A percentile compares a stretch with the other conserved stretches of the same genome.
Conservation (phyloP, 2,329 filamentous ascomycete species). For the Hyphodiscus sp. region DNA sequence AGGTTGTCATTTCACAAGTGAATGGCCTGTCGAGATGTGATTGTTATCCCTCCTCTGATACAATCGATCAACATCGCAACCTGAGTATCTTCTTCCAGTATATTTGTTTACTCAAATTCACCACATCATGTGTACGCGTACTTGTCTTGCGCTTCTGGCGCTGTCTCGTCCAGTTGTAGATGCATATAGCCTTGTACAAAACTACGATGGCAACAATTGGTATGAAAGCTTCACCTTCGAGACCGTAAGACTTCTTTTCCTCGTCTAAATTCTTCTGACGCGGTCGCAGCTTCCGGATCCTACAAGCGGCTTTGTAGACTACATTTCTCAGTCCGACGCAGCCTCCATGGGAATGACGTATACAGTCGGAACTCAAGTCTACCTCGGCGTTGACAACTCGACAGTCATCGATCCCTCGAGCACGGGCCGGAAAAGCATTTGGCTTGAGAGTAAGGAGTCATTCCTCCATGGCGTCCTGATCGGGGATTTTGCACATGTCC, state of each 20-base stretch:
- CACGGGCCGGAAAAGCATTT: conserved; percentile 50
- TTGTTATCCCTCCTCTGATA: no score
- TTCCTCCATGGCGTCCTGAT: conserved; percentile 45
- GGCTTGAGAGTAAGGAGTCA: conserved; percentile 55
- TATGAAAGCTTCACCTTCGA: conserved; percentile 16
- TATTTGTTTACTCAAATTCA: background rate
- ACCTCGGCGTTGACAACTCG: conserved; percentile 37
- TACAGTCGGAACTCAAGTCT: conserved; percentile 48
- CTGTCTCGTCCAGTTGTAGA: background rate
- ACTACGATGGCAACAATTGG: conserved; percentile 20
- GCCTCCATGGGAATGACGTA: conserved; percentile 49
- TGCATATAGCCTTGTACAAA: conserved; percentile 14
- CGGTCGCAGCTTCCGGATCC: conserved; percentile 14
- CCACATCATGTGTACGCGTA: background rate
- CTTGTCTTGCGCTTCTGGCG: no score
- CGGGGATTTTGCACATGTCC: conserved; percentile 68
- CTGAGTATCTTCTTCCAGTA: background rate
- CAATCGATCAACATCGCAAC: no score
- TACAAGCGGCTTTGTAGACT: conserved; percentile 28
- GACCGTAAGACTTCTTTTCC: conserved; percentile 3
- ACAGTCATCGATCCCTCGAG: conserved; percentile 28
- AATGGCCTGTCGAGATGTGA: no score
- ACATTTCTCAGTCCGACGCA: conserved; percentile 39
- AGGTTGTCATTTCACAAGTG: no score
- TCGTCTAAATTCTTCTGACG: background rate